These are phyloP conservation scores for Phytophthora agathidicida DNA, from an alignment of 352 stramenopile genomes.

Conservation along the genomic window DNA sequence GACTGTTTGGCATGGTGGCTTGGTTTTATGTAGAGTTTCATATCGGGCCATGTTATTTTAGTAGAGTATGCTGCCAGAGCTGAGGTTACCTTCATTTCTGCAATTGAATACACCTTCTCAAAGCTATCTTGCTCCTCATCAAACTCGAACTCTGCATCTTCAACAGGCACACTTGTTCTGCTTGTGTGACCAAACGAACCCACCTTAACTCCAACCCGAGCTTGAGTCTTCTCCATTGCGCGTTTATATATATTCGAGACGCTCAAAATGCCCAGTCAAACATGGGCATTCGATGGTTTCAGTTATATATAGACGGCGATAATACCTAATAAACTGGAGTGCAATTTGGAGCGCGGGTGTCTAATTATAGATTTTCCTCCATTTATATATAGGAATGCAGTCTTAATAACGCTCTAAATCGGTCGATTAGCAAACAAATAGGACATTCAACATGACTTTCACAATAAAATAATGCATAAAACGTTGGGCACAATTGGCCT, in stretches of 20 bases:
- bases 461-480: too few species aligned
- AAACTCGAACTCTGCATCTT: slow-evolving; percentile 8
- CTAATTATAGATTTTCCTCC: too few species aligned
- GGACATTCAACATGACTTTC: too few species aligned
- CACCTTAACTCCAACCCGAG: background rate
- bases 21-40: slow-evolving; percentile 8
- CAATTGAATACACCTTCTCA: slow-evolving; percentile 3
- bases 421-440: too few species aligned
- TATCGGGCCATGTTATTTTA: slow-evolving; percentile 5
- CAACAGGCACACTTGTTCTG: slow-evolving; percentile 1
- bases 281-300: slow-evolving; percentile 5
- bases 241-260: slow-evolving; percentile 15
- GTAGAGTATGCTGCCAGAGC: slow-evolving; percentile 2
- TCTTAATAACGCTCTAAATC: too few species aligned
- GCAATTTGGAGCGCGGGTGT: too few species aligned
- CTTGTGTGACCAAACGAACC: slow-evolving; percentile 2
- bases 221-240: slow-evolving; percentile 8
- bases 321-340: too few species aligned
- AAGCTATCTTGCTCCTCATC: slow-evolving; percentile 5
- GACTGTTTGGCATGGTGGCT: slow-evolving; percentile 2
- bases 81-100: background rate
- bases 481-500: too few species aligned
- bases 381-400: too few species aligned
- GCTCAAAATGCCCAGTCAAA: slow-evolving; percentile 2
- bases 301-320: background rate